phyloP scores from a whole-genome alignment of 805 yeast species.

The Kodamaea fukazawae region DNA sequence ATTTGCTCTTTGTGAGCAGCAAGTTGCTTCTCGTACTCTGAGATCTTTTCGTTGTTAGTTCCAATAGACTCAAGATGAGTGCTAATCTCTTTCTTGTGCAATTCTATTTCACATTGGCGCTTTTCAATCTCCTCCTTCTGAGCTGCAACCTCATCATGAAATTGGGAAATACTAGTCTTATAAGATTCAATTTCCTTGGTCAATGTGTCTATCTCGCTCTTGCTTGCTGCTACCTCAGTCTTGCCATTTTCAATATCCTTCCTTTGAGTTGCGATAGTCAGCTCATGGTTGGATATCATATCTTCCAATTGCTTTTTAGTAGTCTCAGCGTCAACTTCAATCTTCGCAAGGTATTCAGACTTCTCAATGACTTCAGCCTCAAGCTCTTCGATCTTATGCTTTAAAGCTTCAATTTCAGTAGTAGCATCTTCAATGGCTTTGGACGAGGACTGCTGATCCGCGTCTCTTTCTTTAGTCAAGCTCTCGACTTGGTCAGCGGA shows the following conservation, averaged over 20 bases:
- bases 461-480: neutral
- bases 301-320: no score
- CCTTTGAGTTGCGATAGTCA: neutral
- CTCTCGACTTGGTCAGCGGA: neutral
- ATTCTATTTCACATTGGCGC: neutral
- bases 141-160: neutral
- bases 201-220: neutral
- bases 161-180: conserved; percentile 1
- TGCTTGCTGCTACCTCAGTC: neutral
- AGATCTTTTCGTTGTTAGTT: no score
- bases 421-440: neutral
- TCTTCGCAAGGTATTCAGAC: no score
- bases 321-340: no score
- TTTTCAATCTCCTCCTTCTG: conserved; percentile 4
- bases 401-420: neutral
- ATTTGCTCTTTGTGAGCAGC: no score
- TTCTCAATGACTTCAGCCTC: no score
- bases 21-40: no score
- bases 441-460: no score
- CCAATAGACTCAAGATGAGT: no score
- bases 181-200: conserved; percentile 3
- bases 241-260: neutral
- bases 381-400: neutral
- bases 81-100: no score
- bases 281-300: no score